phyloP scores from a whole-genome alignment of 805 yeast genomes.

The Candida insectorum region DNA sequence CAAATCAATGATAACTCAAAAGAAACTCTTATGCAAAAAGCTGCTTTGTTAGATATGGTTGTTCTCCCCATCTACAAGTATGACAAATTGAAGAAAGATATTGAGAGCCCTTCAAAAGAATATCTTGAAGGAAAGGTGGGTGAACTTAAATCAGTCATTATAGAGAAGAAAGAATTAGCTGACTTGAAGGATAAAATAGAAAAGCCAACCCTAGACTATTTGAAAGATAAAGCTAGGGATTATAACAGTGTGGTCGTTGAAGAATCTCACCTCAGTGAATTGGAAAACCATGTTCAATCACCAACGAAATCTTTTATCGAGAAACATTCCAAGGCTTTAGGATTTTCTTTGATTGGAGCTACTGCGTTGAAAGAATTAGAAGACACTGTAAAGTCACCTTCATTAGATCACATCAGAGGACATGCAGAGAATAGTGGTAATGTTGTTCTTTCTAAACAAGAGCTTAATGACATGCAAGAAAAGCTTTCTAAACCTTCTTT shows the following conservation, averaged over 20 bases:
- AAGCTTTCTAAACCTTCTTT: slow-evolving; percentile 8
- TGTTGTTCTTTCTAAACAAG: slow-evolving; percentile 8
- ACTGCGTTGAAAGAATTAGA: slow-evolving; percentile 11
- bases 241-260: slow-evolving; percentile 3
- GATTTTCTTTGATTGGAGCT: slow-evolving; percentile 15
- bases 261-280: slow-evolving; percentile 1
- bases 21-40: slow-evolving; percentile 16
- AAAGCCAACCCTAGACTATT: slow-evolving; percentile 10
- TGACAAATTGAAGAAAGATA: slow-evolving; percentile 6
- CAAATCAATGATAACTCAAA: slow-evolving; percentile 10
- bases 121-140: slow-evolving; percentile 15
- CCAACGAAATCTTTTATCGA: slow-evolving; percentile 25
- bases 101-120: slow-evolving; percentile 17
- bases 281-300: slow-evolving; percentile 2
- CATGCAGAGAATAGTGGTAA: slow-evolving; percentile 24
- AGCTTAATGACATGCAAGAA: slow-evolving; percentile 8
- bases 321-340: slow-evolving; percentile 16
- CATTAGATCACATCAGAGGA: slow-evolving; percentile 27
- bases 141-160: slow-evolving; percentile 1
- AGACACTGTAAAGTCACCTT: slow-evolving; percentile 18
- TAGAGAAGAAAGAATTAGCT: slow-evolving; percentile 2
- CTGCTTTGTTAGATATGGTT: slow-evolving; percentile 20
- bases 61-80: slow-evolving; percentile 14
- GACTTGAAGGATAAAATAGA: slow-evolving; percentile 2
- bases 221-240: slow-evolving; percentile 6